Percentiles rank a stretch among this genome's conserved stretches.
These are phyloP conservation scores for Prunus davidiana DNA, from an alignment of 306 rosid genomes.

Conservation along the genomic window DNA sequence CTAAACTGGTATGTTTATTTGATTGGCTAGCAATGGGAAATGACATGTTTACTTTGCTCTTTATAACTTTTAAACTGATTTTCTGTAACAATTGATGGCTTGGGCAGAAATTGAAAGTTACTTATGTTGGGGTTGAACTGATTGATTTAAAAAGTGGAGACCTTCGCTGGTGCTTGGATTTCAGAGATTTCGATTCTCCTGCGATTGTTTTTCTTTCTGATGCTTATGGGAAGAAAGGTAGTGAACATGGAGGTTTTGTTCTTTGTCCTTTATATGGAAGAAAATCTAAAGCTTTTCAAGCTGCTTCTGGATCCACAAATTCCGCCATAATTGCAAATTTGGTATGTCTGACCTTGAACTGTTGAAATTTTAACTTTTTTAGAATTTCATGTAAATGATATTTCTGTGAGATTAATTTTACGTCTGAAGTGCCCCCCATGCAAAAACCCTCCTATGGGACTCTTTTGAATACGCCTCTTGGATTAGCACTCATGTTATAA, in stretches of 20 bases:
- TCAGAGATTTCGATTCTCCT: slow-evolving; percentile 95
- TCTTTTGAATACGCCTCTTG: slow-evolving; percentile 14
- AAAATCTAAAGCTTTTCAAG: slow-evolving; percentile 92
- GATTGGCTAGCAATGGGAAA: neutral
- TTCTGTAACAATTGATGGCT: slow-evolving; percentile 29
- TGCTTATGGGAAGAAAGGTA: slow-evolving; percentile 65
- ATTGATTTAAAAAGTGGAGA: slow-evolving; percentile 76
- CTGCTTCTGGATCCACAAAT: slow-evolving; percentile 79
- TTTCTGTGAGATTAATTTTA: slow-evolving; percentile 24
- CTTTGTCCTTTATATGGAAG: slow-evolving; percentile 95
- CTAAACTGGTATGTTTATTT: neutral
- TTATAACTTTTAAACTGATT: slow-evolving; percentile 14
- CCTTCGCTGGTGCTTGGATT: slow-evolving; percentile 99
- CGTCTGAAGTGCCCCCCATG: slow-evolving; percentile 11
- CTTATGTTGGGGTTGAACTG: slow-evolving; percentile 84
- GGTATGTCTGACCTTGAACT: slow-evolving; percentile 49
- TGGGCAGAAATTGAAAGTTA: slow-evolving; percentile 83
- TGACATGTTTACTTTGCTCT: neutral
- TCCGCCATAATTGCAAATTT: slow-evolving; percentile 74
- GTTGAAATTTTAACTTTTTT: neutral
- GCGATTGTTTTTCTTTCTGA: slow-evolving; percentile 77
- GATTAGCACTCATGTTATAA: slow-evolving; percentile 18
- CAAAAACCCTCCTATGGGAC: slow-evolving; percentile 3
- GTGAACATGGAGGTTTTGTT: slow-evolving; percentile 81
- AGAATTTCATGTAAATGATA: neutral